Percentiles rank a stretch among this genome's conserved stretches.
Conservation (phyloP, 352 stramenopile genomes). For the Globisporangium spiculum region DNA sequence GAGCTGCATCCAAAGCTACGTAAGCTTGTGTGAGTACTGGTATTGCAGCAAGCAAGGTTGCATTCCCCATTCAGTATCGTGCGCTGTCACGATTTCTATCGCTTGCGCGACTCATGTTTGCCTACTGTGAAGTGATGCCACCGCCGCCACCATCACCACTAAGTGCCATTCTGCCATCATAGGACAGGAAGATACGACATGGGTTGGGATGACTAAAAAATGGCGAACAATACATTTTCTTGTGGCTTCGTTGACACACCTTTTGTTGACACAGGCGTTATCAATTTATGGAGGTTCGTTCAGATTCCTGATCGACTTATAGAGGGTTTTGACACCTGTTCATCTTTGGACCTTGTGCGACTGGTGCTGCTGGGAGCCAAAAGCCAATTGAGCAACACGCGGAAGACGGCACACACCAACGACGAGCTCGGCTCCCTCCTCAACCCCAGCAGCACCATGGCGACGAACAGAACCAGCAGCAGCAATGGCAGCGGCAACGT, state of each 20-base stretch:
- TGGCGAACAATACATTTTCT: background rate
- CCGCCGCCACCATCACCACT: too few species aligned
- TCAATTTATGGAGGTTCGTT: background rate
- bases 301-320: background rate
- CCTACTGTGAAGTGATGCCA: too few species aligned
- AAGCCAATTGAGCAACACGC: conserved; percentile 7
- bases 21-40: background rate
- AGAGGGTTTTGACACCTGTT: background rate
- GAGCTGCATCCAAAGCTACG: background rate
- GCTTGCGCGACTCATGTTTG: too few species aligned
- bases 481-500: background rate
- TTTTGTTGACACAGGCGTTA: background rate
- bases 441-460: conserved; percentile 1
- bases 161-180: too few species aligned
- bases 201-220: background rate
- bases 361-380: background rate
- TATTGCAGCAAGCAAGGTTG: too few species aligned
- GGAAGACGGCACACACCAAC: background rate
- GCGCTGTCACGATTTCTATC: too few species aligned
- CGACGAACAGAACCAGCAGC: conserved; percentile 4
- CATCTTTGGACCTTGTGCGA: background rate
- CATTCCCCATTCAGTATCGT: too few species aligned
- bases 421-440: background rate
- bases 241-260: conserved; percentile 1
- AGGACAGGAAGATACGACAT: background rate